These are phyloP conservation scores for Pinus tabuliformis DNA, from an alignment of 75 land plant species.

Conservation along the genomic window DNA sequence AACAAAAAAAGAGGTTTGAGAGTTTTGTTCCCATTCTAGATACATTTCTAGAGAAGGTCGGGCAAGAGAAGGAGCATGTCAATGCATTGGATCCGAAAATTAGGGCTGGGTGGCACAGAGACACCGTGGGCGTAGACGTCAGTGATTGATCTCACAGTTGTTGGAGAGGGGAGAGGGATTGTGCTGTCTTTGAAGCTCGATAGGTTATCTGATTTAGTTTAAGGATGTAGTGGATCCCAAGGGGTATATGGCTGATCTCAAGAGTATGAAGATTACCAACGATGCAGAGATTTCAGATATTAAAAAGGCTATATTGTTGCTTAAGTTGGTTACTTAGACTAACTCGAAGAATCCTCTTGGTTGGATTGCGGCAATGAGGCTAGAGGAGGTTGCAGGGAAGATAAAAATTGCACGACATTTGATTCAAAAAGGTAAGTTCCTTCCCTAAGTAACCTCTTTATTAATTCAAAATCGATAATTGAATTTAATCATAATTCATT, in stretches of 20 bases:
- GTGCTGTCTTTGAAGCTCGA: conserved; percentile 85
- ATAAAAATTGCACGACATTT: conserved; percentile 56
- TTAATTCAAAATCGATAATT: too few relatives aligned
- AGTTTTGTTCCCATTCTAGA: conserved; percentile 92
- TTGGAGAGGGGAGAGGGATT: conserved; percentile 92
- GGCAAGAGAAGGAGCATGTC: conserved; percentile 92
- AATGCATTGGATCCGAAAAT: conserved; percentile 90
- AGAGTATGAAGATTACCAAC: too few relatives aligned
- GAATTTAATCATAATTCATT: too few relatives aligned
- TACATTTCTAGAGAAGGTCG: conserved; percentile 83
- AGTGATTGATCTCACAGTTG: conserved; percentile 92
- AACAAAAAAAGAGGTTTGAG: conserved; percentile 88
- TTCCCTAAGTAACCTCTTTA: conserved; percentile 12
- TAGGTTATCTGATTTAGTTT: conserved; percentile 68
- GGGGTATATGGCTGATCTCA: too few relatives aligned
- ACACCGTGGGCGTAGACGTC: conserved; percentile 92
- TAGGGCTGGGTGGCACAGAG: conserved; percentile 83
- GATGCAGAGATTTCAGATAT: conserved; percentile 78
- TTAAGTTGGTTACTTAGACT: conserved; percentile 90
- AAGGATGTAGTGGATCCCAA: too few relatives aligned
- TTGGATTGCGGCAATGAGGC: too few relatives aligned
- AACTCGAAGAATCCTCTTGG: conserved; percentile 12
- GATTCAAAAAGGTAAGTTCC: too few relatives aligned
- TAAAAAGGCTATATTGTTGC: conserved; percentile 87
- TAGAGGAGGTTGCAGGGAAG: too few relatives aligned